Conservation (phyloP, 2,329 filamentous ascomycete genomes). For the Fusarium sp. region DNA sequence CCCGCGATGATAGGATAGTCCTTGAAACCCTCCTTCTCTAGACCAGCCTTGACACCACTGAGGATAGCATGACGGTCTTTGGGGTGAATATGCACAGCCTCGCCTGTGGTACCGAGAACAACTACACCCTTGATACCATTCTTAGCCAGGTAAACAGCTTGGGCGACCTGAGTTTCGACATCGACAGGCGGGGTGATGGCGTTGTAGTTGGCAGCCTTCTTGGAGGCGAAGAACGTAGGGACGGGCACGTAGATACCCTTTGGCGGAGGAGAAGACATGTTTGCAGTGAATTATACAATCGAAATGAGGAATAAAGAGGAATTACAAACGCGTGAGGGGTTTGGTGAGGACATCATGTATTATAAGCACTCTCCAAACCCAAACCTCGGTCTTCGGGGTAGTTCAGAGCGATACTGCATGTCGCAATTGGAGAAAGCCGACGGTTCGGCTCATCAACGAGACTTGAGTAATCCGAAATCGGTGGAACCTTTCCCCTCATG, state of each 20-base stretch:
- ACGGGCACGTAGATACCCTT: slow-evolving; percentile 70
- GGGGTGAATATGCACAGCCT: slow-evolving; percentile 71
- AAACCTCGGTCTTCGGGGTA: slow-evolving; percentile 43
- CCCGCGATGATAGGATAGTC: slow-evolving; percentile 72
- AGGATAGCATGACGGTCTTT: slow-evolving; percentile 68
- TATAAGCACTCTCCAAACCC: slow-evolving; percentile 36
- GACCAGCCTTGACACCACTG: slow-evolving; percentile 64
- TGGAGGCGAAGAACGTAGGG: slow-evolving; percentile 71
- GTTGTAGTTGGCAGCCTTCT: slow-evolving; percentile 56
- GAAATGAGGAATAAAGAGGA: background rate
- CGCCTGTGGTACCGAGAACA: slow-evolving; percentile 72
- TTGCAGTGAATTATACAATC: background rate
- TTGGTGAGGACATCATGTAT: slow-evolving; percentile 26
- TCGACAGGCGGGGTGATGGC: slow-evolving; percentile 65
- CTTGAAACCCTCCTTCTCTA: slow-evolving; percentile 66
- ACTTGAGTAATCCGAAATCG: background rate
- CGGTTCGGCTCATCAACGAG: slow-evolving; percentile 17
- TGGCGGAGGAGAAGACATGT: slow-evolving; percentile 55
- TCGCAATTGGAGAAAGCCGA: slow-evolving; percentile 21
- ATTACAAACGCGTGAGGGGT: slow-evolving; percentile 22
- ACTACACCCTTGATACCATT: slow-evolving; percentile 71
- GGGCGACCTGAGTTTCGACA: slow-evolving; percentile 66
- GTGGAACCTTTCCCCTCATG: slow-evolving; percentile 24
- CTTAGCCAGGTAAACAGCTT: slow-evolving; percentile 69
- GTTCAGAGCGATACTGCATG: slow-evolving; percentile 36